Base-by-base conservation (phyloP, 768 basidiomycete species). In the Phylloporus scabripes region DNA sequence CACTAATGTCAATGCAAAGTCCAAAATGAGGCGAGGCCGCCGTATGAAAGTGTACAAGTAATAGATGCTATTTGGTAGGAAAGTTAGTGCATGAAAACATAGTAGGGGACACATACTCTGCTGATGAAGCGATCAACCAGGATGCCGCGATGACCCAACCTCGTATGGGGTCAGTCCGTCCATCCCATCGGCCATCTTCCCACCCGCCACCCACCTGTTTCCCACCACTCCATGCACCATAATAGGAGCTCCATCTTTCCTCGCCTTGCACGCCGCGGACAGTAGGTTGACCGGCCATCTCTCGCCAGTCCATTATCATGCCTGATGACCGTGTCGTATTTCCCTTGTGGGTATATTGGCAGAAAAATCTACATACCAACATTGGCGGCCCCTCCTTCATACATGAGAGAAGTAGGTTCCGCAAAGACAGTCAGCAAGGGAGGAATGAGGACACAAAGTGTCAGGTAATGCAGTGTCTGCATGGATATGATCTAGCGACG, bases 221-320 rank as follows among this genome's bases (percentile, higher is more conserved):
- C 3, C 91, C 87, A 40, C 85, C 82, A 60, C 83, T 83, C 88
- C 91, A 92, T 5, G 82, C 85, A 59, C 87, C 83, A 37, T 79
- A 73, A 60, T 82, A 79, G 32, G 80, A 76, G 45, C 70, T 72
- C 85, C 85, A 89, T 39, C 78, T 70, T 37, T 81, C 78, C 46
- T 79, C 78, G 15, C 81, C 84, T 20, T 81, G 77, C 48, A 81
- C 67, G 23, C 79, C 79, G 48, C 77, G 78, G 18, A 87, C 81
- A 0, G 92, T 93, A 4, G 88, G 82, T 45, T 79, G 70, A 4
- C 92, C 88, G 1, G 93, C 87, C 81, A 99, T 85, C 67, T 97
- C 89, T 40, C 92, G 78, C 96, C 96, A 99, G 70, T 98, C 94
- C 84, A 99, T 92, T 32, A 98, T 73, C 85, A 92, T 90, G 3